Evolutionary conservation across 768 basidiomycete genomes (phyloP), one percentile per base, ranked within the genome.

Genomic region (Boletus rubescentipes): DNA sequence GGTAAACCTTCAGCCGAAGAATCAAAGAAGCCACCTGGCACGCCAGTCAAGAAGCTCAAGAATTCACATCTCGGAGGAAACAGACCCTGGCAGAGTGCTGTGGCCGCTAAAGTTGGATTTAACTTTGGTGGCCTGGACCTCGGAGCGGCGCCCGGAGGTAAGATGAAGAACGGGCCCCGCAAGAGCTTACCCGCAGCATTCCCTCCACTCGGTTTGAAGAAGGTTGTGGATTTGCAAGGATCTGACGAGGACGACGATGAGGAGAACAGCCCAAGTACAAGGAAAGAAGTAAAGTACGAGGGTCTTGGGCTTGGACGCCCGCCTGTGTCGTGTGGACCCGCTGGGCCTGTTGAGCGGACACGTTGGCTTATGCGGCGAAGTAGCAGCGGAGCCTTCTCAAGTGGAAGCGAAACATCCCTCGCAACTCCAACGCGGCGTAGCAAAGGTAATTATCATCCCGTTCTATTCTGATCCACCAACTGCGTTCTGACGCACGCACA

Each of bases 301-400:
- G 85, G 84, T 2, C 68, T 91, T 31, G 89, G 89, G 2, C 72
- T 89, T 12, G 89, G 88, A 0, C 78, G 79, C 15, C 86, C 87
- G 9, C 64, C 61, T 21, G 48, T 59, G 15, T 60, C 71, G 14
- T 61, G 54, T 51, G 67, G 56, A 48, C 67, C 66, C 20, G 62
- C 57, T 39, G 64, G 65, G 10, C 69, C 74, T 6, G 67, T 78
- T 10, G 70, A 76, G 34, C 75, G 80, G 29, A 75, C 80, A 43
- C 75, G 79, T 37, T 86, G 84, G 83, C 66, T 91, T 30, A 81
- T 87, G 79, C 79, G 90, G 12, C 77, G 90, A 56, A 90, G 84
- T 52, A 91, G 89, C 63, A 91, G 89, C 59, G 89, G 89, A 14
- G 86, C 87, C 2, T 89, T 90, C 62, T 91, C 89, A 11, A 86